phyloP scores from a whole-genome alignment of 345 rosid species.

The Brassica nigra region DNA sequence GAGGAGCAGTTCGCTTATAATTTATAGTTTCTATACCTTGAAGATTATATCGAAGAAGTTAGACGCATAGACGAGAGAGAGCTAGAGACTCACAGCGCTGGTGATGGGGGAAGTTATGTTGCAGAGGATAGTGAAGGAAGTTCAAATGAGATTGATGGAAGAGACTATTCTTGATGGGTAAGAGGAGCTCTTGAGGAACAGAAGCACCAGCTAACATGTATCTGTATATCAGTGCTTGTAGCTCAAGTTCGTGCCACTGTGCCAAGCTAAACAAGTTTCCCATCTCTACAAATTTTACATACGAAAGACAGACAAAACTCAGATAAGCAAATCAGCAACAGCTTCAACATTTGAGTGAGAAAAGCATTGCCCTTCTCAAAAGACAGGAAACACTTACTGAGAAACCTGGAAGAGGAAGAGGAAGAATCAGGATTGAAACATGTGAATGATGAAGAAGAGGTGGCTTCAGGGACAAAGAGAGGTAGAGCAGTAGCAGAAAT shows the following conservation, averaged over 20 bases:
- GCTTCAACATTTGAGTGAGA: constrained; percentile 6
- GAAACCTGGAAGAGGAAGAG: constrained; percentile 46
- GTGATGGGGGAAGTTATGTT: constrained; percentile 32
- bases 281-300: constrained; percentile 50
- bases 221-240: constrained; percentile 85
- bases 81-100: constrained; percentile 27
- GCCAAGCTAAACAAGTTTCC: constrained; percentile 72
- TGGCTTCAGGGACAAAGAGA: constrained; percentile 62
- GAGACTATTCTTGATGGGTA: constrained; percentile 57
- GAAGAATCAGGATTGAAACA: constrained; percentile 43
- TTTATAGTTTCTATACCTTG: background rate
- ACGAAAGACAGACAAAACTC: background rate
- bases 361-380: background rate
- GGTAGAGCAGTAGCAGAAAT: constrained; percentile 63
- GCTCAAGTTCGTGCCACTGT: constrained; percentile 92
- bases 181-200: constrained; percentile 72
- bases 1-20: too few relatives aligned
- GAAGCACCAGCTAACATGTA: constrained; percentile 69
- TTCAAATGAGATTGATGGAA: constrained; percentile 46
- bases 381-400: constrained; percentile 47
- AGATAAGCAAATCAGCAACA: background rate
- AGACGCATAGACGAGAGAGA: background rate
- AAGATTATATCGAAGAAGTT: constrained; percentile 3
- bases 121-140: constrained; percentile 42
- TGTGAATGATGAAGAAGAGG: constrained; percentile 52